Evolutionary conservation across 148 eudicot species (phyloP), one percentile per base, ranked within the genome.

Genomic region (Arbutus unedo): DNA sequence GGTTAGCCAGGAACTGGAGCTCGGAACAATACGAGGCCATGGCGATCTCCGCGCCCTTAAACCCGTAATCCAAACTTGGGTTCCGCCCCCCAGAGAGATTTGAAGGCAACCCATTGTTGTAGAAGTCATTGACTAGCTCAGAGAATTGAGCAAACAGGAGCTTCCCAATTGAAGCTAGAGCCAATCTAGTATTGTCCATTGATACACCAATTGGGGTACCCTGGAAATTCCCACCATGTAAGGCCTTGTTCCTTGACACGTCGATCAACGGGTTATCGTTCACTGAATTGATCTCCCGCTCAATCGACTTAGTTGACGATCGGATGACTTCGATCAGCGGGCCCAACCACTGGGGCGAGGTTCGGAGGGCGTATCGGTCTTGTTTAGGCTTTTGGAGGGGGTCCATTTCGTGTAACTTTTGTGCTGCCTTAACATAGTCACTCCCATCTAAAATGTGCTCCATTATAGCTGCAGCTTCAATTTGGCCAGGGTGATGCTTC

Each of bases 391-490:
- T 78, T 5, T 83, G 85, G 9, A 83, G 77, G 9, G 85, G 85
- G 55, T 83, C 81, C 81, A 83, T 68, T 25, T 83, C 85, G 18
- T 83, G 85, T 6, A 71, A 23, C 44, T 78, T 83, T 19, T 83
- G 45, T 8, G 85, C 85, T 6, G 68, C 81, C 60, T 78, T 81
- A 0, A 84, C 81, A 45, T 81, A 84, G 51, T 76, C 77, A 72
- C 86, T 84, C 15, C 86, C 86, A 77, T 83, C 81, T 44, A 83
- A 25, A 77, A 83, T 83, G 19, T 83, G 85, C 44, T 83, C 85
- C 85, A 84, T 84, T 62, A 84, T 84, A 6, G 86, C 86, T 45
- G 86, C 86, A 51, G 86, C 86, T 81, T 84, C 80, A 49, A 82
- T 82, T 51, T 82, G 84, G 21, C 84, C 85, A 6, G 85, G 85